Base-by-base conservation (phyloP, 768 basidiomycete genomes). In the Lactarius hengduanensis region DNA sequence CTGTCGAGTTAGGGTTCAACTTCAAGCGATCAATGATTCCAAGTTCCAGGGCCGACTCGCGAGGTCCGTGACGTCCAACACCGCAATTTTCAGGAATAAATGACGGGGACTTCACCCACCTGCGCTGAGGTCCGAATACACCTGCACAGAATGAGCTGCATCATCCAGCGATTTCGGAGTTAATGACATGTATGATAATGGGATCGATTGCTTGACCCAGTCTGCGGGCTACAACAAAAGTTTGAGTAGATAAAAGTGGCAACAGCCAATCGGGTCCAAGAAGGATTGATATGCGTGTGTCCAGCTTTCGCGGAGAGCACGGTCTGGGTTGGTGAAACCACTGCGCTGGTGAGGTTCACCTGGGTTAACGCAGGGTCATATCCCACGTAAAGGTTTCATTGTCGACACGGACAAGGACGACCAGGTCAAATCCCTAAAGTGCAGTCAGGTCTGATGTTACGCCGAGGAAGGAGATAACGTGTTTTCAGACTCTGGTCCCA, bases 91-190 rank as follows among this genome's bases (percentile, higher is more conserved):
- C 2, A 22, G 7, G 62, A 76, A 76, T 8, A 67, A 47, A 26
- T 54, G 45, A 9, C 74, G 71, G 45, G 63, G 15, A 63, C 20
- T 13, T 3, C 11, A 62, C 70, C n/a, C 55, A 78, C 77, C 78
- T 64, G 71, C 77, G 59, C 74, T 78, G 45, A 80, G 76, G 62
- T 80, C 79, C 0, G 78, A 74, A 64, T 80, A 80, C 4, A 80
- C 71, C 62, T 80, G 75, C 7, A 79, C 74, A n/a, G 41, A 8
- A 63, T 80, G 80, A 16, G 72, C 32, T 22, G 66, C 65, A 9
- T 74, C 76, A 61, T 80, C 78, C 16, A 70, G 68, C 0, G 79
- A 71, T 6, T 32, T 59, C 8, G 73, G 77, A 13, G 72, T 69
- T 8, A 80, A 62, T 6, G 74, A 68, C 18, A 80, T 56, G 61